phyloP scores from a whole-genome alignment of 2,329 filamentous ascomycete species.

The Thielaviopsis cerberus region DNA sequence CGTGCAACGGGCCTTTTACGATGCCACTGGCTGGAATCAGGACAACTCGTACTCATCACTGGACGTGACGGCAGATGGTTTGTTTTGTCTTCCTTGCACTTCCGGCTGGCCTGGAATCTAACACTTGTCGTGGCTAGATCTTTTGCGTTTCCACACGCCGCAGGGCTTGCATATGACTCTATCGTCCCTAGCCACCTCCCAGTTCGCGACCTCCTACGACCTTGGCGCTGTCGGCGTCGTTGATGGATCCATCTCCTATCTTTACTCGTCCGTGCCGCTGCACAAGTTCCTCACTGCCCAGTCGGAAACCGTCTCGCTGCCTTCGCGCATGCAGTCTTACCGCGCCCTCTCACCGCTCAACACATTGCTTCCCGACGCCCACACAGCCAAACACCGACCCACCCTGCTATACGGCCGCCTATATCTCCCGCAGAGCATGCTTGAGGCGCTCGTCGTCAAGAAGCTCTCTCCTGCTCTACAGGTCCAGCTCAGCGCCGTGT shows the following conservation, averaged over 20 bases:
- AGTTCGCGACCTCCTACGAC: slow-evolving; percentile 88
- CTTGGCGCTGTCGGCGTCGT: slow-evolving; percentile 78
- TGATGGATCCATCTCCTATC: slow-evolving; percentile 90
- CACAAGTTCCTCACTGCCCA: slow-evolving; percentile 42
- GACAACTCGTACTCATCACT: slow-evolving; percentile 84
- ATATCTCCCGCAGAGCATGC: slow-evolving; percentile 64
- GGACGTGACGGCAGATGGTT: slow-evolving; percentile 67
- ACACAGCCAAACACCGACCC: slow-evolving; percentile 22
- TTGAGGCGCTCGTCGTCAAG: slow-evolving; percentile 71
- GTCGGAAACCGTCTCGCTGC: slow-evolving; percentile 59
- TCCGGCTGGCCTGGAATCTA: slow-evolving; percentile 11
- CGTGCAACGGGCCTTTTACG: slow-evolving; percentile 77
- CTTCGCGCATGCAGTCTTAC: slow-evolving; percentile 65
- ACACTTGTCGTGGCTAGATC: slow-evolving; percentile 30
- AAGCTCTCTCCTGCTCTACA: slow-evolving; percentile 62
- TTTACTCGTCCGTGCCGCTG: slow-evolving; percentile 77
- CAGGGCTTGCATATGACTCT: slow-evolving; percentile 69
- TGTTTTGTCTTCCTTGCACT: slow-evolving; percentile 13
- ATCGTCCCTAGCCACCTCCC: slow-evolving; percentile 76
- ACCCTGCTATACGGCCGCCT: slow-evolving; percentile 58
- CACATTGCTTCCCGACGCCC: slow-evolving; percentile 10
- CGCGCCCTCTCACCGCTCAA: slow-evolving; percentile 41
- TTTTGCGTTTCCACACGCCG: slow-evolving; percentile 78
- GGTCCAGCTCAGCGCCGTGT: slow-evolving; percentile 62
- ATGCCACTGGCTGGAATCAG: slow-evolving; percentile 69